Evolutionary conservation across 148 eudicot species (phyloP), one percentile per base, ranked within the genome.

Genomic region (Cornus controversa): DNA sequence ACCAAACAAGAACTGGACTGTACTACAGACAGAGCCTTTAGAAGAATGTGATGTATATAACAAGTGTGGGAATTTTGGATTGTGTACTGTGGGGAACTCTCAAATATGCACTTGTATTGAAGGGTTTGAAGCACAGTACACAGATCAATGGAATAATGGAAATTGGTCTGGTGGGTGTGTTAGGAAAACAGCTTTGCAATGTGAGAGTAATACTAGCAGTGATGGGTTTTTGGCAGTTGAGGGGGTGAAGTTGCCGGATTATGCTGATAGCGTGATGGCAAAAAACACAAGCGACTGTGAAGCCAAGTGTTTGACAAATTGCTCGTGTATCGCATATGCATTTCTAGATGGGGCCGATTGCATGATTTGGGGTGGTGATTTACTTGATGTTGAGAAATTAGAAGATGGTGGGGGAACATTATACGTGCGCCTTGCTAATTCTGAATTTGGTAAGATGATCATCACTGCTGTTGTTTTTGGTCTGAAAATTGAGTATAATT

Each of bases 101-200:
- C 87, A 83, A 2, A 79, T 83, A 0, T 91, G 95, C 67, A 27
- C 65, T 37, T 91, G 95, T 77, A 75, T 91, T 36, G 57, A 23
- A 65, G 95, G 92, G 27, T 91, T 75, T 78, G 70, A 50, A 22
- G 89, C 92, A 0, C 65, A 27, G 28, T 69, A 73, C 9, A 13
- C 14, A 1, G 69, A 67, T 50, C 86, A 91, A 74, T 89, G 94
- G 91, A 53, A 34, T 0, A 63, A 25, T 28, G 87, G 89, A 15
- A 79, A 81, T 70, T 89, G 91, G 91, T 81, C 66, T 2, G 71
- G 84, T 6, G 95, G 95, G 5, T 91, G 95, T 68, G 70, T 73
- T 20, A 83, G 92, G 66, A 86, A 60, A 37, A 77, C 25, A 0
- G 66, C 65, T 5, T 76, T 91, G 57, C 70, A 81, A 3, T 87